These are phyloP conservation scores for Fusarium sp. DNA, from an alignment of 2,329 filamentous ascomycete species.

Conservation along the genomic window DNA sequence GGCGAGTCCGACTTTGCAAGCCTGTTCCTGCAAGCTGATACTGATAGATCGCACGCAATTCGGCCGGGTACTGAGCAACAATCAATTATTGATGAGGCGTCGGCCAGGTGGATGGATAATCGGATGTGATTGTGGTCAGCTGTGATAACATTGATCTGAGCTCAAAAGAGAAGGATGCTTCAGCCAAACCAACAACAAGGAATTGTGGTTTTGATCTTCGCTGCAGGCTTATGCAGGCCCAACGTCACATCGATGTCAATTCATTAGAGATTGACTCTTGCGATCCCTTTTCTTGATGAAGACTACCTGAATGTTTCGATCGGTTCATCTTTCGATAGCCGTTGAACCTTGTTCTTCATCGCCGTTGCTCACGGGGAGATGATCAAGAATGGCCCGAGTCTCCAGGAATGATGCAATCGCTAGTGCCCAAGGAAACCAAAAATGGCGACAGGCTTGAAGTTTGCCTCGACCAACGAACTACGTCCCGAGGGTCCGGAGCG, in stretches of 20 bases:
- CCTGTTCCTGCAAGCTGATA: neutral
- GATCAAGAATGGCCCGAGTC: neutral
- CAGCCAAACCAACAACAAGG: neutral
- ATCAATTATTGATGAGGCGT: slow-evolving; percentile 3
- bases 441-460: neutral
- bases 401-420: slow-evolving; percentile 8
- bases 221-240: neutral
- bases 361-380: slow-evolving; percentile 6
- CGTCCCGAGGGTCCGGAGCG: slow-evolving; percentile 9
- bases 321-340: neutral
- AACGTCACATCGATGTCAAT: slow-evolving; percentile 1
- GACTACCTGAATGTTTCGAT: neutral
- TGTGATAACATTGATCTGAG: neutral
- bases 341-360: neutral
- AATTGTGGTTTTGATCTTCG: neutral
- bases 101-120: neutral
- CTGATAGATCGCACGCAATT: slow-evolving; percentile 22
- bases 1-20: slow-evolving; percentile 1
- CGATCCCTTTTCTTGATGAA: neutral
- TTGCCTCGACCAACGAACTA: neutral
- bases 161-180: neutral
- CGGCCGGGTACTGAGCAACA: neutral
- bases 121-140: neutral
- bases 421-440: neutral
- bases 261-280: neutral